Evolutionary conservation across 495 filamentous ascomycete species (phyloP).

Genomic region (Penicillium paradoxum): DNA sequence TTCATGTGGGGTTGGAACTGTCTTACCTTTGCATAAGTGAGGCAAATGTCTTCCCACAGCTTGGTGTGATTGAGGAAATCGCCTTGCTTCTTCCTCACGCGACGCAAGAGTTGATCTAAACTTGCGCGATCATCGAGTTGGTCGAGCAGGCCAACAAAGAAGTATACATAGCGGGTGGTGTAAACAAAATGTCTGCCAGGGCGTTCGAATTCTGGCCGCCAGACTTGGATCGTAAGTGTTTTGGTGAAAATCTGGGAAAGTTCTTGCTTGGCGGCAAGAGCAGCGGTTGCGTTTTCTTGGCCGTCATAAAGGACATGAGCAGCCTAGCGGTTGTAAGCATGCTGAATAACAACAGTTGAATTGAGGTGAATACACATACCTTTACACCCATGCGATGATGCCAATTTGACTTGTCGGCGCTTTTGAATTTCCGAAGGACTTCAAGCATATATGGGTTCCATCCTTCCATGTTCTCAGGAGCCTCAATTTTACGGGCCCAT

Average conservation of each 20-base stretch:
- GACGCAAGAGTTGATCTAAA: conserved; percentile 74
- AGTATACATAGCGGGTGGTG: conserved; percentile 81
- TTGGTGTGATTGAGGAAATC: conserved; percentile 83
- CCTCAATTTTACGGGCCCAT: conserved; percentile 49
- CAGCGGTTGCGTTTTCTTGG: conserved; percentile 39
- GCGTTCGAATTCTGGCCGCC: conserved; percentile 90
- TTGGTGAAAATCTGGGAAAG: conserved; percentile 90
- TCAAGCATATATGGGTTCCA: conserved; percentile 76
- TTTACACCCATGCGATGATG: conserved; percentile 89
- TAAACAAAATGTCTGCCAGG: conserved; percentile 92
- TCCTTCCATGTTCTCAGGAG: conserved; percentile 49
- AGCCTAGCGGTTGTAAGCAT: conserved; percentile 34
- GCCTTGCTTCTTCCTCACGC: conserved; percentile 72
- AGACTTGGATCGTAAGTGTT: conserved; percentile 90
- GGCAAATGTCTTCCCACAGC: conserved; percentile 78
- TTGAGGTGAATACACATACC: conserved; percentile 23
- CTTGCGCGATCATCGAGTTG: conserved; percentile 71
- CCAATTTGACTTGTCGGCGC: conserved; percentile 92
- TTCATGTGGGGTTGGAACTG: background rate
- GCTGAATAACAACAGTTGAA: background rate
- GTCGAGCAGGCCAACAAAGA: conserved; percentile 69
- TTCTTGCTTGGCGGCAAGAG: conserved; percentile 64
- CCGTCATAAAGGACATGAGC: conserved; percentile 71
- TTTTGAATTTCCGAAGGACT: conserved; percentile 67
- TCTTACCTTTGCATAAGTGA: conserved; percentile 58